Evolutionary conservation across 1,139 yeast species (phyloP).

Genomic region (Protomyces gravidus): DNA sequence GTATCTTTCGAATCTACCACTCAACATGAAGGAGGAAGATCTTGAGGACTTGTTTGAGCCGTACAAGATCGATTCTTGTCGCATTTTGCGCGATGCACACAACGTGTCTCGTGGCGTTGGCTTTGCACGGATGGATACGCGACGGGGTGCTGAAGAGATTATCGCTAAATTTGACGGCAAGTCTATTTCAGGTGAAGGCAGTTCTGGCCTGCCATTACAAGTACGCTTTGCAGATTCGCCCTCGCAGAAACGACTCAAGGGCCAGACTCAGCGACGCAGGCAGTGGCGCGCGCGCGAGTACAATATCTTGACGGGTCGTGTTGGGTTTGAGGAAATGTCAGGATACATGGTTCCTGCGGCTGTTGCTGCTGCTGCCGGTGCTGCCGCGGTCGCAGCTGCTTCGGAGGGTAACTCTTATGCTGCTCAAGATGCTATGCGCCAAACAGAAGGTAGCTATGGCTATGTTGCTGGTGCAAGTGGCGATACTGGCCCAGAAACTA

Average conservation of each 20-base stretch:
- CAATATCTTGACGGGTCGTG: constrained; percentile 29
- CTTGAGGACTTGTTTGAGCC: constrained; percentile 33
- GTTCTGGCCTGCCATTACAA: constrained; percentile 34
- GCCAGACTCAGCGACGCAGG: constrained; percentile 34
- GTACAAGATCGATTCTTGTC: constrained; percentile 34
- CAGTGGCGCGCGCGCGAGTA: constrained; percentile 36
- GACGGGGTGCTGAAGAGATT: constrained; percentile 35
- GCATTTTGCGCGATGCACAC: constrained; percentile 35
- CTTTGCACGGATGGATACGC: constrained; percentile 35
- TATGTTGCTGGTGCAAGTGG: neutral
- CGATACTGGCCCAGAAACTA: neutral
- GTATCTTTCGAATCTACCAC: constrained; percentile 36
- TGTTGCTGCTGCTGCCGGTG: neutral
- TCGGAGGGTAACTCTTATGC: neutral
- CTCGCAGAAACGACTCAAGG: constrained; percentile 33
- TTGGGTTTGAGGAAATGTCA: neutral
- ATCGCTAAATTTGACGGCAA: constrained; percentile 34
- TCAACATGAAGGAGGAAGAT: constrained; percentile 35
- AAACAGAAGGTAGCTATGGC: neutral
- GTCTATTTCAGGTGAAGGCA: constrained; percentile 28
- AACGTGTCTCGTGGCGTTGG: constrained; percentile 36
- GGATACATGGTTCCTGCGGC: neutral
- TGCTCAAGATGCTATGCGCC: neutral
- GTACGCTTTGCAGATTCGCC: constrained; percentile 36
- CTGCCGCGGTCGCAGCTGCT: neutral